phyloP scores from a whole-genome alignment of 2,329 filamentous ascomycete species.

The Sclerotinia sclerotiorum region DNA sequence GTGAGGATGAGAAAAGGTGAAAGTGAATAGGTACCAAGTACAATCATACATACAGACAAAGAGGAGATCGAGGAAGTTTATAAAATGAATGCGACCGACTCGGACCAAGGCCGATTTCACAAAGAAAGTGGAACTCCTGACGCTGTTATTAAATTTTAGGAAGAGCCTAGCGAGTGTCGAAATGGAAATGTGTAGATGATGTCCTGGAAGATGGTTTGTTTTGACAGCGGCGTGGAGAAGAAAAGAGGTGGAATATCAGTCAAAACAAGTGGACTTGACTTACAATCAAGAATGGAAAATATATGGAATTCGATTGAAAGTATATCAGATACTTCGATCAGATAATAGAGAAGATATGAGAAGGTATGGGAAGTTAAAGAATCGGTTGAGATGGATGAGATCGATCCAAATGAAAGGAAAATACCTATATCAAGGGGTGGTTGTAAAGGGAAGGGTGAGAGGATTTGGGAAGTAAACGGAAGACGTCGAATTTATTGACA shows the following conservation, averaged over 20 bases:
- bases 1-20: not conserved
- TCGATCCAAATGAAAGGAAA: not conserved
- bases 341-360: not conserved
- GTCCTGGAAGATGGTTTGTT: not conserved
- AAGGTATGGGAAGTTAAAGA: not conserved
- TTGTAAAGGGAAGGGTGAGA: not conserved
- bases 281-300: not conserved
- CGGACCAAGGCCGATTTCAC: not conserved
- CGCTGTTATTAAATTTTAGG: not conserved
- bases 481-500: not conserved
- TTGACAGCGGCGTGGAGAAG: not conserved
- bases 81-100: slow-evolving; percentile 1
- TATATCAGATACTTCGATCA: slow-evolving; percentile 1
- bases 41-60: not conserved
- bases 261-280: not conserved
- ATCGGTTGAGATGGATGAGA: not conserved
- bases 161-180: not conserved
- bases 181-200: not conserved
- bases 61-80: not conserved
- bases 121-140: not conserved
- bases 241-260: too few species aligned
- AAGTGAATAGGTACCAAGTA: not conserved
- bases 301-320: not conserved
- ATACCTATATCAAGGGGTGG: not conserved
- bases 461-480: not conserved